Percentiles rank a stretch among this genome's conserved stretches.
Conservation (phyloP, 2,329 filamentous ascomycete species). For the Colletotrichum sp. region DNA sequence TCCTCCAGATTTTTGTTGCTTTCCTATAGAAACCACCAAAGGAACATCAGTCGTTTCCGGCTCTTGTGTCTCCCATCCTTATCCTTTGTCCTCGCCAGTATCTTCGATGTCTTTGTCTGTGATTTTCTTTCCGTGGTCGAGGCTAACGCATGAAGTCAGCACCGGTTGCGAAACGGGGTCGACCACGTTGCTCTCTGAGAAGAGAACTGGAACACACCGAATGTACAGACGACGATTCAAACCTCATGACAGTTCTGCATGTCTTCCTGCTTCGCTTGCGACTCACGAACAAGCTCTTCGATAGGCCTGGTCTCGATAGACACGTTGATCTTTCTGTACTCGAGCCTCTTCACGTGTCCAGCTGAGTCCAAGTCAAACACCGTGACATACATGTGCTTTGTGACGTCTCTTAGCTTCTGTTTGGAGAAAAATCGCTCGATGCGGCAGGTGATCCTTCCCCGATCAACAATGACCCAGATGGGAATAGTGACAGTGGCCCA, state of each 20-base stretch:
- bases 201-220: neutral
- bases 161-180: neutral
- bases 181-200: too few relatives aligned
- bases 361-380: neutral
- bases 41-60: neutral
- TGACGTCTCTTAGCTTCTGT: neutral
- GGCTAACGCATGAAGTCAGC: neutral
- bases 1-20: neutral
- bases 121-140: accelerated
- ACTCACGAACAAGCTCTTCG: neutral
- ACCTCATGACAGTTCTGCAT: accelerated
- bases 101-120: accelerated
- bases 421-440: neutral
- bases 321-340: accelerated
- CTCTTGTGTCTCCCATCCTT: accelerated
- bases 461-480: neutral
- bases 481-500: too few relatives aligned
- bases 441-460: neutral
- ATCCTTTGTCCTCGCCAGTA: neutral
- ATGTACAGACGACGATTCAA: accelerated
- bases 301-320: accelerated
- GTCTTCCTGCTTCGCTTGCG: neutral
- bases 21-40: neutral
- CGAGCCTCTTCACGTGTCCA: neutral
- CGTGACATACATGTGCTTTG: accelerated